These are phyloP conservation scores for Alternaria conjuncta DNA, from an alignment of 2,329 filamentous ascomycete genomes.

Conservation along the genomic window DNA sequence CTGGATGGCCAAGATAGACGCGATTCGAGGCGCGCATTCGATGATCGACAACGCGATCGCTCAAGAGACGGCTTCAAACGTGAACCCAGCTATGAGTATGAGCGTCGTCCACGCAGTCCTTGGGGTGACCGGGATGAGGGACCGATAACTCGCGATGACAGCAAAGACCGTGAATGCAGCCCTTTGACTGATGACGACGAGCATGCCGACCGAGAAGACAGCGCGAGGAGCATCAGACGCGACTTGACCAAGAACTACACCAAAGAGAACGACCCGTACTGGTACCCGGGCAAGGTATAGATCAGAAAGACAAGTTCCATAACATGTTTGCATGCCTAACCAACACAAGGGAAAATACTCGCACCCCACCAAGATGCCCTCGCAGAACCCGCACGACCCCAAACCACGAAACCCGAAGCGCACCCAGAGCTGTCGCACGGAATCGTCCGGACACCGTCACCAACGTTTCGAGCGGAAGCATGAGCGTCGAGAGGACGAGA, in stretches of 20 bases:
- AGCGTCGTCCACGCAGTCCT: neutral
- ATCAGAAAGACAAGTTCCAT: neutral
- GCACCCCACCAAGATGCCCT: conserved; percentile 1
- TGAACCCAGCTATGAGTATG: neutral
- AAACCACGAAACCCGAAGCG: conserved; percentile 1
- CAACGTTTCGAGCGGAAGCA: neutral
- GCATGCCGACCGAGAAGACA: neutral
- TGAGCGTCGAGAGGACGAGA: conserved; percentile 1
- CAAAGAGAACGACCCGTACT: neutral
- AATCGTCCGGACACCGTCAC: neutral
- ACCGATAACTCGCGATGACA: neutral
- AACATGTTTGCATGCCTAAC: neutral
- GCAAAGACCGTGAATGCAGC: neutral
- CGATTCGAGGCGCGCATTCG: neutral
- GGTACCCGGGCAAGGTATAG: neutral
- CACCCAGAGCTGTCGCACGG: neutral
- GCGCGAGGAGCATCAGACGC: neutral
- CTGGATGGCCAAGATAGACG: neutral
- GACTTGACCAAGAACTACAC: neutral
- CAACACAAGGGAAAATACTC: neutral
- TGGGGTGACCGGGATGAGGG: neutral
- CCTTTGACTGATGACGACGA: neutral
- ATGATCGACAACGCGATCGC: neutral
- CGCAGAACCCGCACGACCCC: neutral
- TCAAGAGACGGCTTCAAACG: neutral